Evolutionary conservation across 192 early-diverging fungal genomes (phyloP).

Genomic region (Podila verticillata): DNA sequence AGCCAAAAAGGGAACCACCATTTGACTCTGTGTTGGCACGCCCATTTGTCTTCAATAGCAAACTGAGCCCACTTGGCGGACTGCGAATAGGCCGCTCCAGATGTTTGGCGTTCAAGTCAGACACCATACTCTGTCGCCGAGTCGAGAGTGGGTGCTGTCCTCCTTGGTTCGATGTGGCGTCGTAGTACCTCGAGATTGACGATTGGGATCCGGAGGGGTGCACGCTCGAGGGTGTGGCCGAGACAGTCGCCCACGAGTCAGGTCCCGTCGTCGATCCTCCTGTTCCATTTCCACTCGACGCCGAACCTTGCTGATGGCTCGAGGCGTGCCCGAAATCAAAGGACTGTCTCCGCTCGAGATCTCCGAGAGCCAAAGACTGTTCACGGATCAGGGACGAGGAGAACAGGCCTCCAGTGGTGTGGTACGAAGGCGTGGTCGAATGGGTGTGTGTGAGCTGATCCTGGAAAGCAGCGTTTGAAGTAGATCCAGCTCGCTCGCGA

Average conservation of each 20-base stretch:
- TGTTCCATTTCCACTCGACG: too few species aligned
- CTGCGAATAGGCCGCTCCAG: conserved; percentile 11
- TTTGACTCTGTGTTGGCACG: neutral
- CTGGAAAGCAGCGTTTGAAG: conserved; percentile 4
- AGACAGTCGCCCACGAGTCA: too few species aligned
- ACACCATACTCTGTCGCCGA: neutral
- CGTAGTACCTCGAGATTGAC: too few species aligned
- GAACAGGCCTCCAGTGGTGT: neutral
- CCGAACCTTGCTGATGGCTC: too few species aligned
- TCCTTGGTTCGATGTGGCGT: too few species aligned
- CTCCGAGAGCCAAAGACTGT: conserved; percentile 44
- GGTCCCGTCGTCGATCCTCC: too few species aligned
- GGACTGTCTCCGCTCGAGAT: conserved; percentile 33
- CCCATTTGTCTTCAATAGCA: conserved; percentile 38
- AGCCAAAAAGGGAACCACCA: too few species aligned
- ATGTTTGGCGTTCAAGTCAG: neutral
- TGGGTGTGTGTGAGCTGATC: conserved; percentile 25
- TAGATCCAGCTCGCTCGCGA: conserved; percentile 11
- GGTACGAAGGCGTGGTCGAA: conserved; percentile 3
- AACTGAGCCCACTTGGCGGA: conserved; percentile 44
- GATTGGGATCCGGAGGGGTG: too few species aligned
- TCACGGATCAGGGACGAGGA: conserved; percentile 43
- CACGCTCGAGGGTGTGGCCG: too few species aligned
- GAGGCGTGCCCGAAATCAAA: conserved; percentile 5
- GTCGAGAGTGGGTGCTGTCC: too few species aligned